Evolutionary conservation across 148 eudicot species (phyloP).

Genomic region (Rhododendron mucronatum): DNA sequence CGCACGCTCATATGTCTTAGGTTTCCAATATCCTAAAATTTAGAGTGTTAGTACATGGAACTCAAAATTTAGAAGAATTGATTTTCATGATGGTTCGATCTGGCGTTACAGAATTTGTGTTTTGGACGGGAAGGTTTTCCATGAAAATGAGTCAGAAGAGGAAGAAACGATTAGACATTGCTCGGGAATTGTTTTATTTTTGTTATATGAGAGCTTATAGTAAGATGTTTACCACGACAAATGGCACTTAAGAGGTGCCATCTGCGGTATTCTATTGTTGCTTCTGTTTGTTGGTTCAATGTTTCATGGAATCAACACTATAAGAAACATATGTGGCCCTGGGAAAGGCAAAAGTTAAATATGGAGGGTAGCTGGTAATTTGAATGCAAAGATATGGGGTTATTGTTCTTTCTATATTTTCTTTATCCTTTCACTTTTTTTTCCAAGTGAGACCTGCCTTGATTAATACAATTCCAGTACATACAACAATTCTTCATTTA

Average conservation of each 20-base stretch:
- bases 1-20: neutral
- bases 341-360: neutral
- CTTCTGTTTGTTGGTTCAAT: neutral
- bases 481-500: neutral
- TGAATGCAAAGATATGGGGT: neutral
- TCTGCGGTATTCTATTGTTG: neutral
- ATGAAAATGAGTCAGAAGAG: neutral
- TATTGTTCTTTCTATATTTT: neutral
- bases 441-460: neutral
- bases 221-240: neutral
- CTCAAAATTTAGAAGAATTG: neutral
- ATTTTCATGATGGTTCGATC: neutral
- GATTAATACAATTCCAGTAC: neutral
- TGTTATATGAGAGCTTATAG: neutral
- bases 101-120: neutral
- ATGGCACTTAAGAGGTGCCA: neutral
- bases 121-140: neutral
- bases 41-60: neutral
- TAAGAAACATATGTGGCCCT: neutral
- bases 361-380: neutral
- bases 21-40: neutral
- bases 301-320: neutral
- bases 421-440: neutral
- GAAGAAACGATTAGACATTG: neutral
- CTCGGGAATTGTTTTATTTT: neutral